Evolutionary conservation across 257 asterid genomes (phyloP).

Genomic region (Primulina eburnea): DNA sequence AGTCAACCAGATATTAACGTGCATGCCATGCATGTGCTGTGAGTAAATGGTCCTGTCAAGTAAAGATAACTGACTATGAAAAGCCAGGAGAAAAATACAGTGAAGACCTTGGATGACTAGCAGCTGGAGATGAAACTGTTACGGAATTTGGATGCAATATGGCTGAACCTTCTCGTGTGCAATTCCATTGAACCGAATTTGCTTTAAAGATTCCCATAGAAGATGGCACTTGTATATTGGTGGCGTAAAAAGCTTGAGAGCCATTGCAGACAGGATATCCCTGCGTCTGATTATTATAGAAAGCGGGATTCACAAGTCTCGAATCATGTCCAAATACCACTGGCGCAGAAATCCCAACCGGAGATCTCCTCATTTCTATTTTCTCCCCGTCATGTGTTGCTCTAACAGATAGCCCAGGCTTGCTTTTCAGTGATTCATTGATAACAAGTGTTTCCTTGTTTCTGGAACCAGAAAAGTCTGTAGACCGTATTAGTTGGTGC

Average conservation of each 20-base stretch:
- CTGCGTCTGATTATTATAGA: constrained; percentile 28
- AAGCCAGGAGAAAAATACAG: constrained; percentile 38
- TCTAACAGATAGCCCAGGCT: constrained; percentile 18
- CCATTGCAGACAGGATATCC: constrained; percentile 35
- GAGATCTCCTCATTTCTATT: constrained; percentile 24
- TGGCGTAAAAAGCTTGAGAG: constrained; percentile 28
- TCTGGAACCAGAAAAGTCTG: constrained; percentile 29
- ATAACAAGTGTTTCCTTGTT: constrained; percentile 43
- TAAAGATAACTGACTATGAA: constrained; percentile 27
- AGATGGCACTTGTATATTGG: constrained; percentile 29
- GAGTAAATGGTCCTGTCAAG: constrained; percentile 9
- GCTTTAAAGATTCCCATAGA: constrained; percentile 28
- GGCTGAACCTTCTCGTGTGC: constrained; percentile 27
- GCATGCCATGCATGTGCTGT: neutral
- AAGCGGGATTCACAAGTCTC: constrained; percentile 27
- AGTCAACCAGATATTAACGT: constrained; percentile 3
- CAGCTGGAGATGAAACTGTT: constrained; percentile 30
- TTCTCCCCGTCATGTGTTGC: constrained; percentile 19
- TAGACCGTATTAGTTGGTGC: constrained; percentile 18
- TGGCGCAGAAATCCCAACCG: constrained; percentile 22
- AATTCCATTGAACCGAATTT: constrained; percentile 42
- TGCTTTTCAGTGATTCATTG: constrained; percentile 45
- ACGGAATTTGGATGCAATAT: constrained; percentile 26
- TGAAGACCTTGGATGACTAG: constrained; percentile 31
- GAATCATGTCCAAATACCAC: constrained; percentile 27